These are phyloP conservation scores for Phytophthora cryptogea DNA, from an alignment of 352 stramenopile species.

Conservation along the genomic window DNA sequence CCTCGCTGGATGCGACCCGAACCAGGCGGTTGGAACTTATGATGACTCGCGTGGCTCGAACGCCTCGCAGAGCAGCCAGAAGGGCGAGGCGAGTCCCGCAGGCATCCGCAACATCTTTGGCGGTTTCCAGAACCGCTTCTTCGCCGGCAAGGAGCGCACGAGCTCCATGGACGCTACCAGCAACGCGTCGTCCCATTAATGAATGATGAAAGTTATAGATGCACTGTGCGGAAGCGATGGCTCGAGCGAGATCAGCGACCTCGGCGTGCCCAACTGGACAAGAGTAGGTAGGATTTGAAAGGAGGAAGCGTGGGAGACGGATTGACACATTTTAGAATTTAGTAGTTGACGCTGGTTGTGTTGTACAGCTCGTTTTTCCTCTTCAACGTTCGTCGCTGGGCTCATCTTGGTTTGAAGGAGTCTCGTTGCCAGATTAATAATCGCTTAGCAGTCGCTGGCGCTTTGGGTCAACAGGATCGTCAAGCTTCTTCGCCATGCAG, in stretches of 20 bases:
- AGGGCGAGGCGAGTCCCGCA: constrained; percentile 45
- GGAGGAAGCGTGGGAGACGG: constrained; percentile 12
- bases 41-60: constrained; percentile 35
- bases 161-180: constrained; percentile 57
- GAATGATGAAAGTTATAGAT: constrained; percentile 24
- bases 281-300: constrained; percentile 28
- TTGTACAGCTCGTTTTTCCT: constrained; percentile 11
- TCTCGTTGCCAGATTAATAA: constrained; percentile 33
- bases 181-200: constrained; percentile 38
- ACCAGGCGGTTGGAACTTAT: constrained; percentile 18
- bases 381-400: constrained; percentile 1
- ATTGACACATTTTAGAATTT: constrained; percentile 40
- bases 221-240: constrained; percentile 9
- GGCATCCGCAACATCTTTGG: constrained; percentile 70
- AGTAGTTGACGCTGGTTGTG: constrained; percentile 29
- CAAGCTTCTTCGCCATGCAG: constrained; percentile 67
- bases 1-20: constrained; percentile 60
- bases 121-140: constrained; percentile 74
- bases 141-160: constrained; percentile 61
- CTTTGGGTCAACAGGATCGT: constrained; percentile 70
- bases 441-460: constrained; percentile 64
- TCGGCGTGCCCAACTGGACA: constrained; percentile 3
- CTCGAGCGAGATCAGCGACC: not conserved
- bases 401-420: constrained; percentile 1
- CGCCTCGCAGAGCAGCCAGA: constrained; percentile 40